These are phyloP conservation scores for Silene coronaria DNA, from an alignment of 179 eudicot species.

Conservation along the genomic window DNA sequence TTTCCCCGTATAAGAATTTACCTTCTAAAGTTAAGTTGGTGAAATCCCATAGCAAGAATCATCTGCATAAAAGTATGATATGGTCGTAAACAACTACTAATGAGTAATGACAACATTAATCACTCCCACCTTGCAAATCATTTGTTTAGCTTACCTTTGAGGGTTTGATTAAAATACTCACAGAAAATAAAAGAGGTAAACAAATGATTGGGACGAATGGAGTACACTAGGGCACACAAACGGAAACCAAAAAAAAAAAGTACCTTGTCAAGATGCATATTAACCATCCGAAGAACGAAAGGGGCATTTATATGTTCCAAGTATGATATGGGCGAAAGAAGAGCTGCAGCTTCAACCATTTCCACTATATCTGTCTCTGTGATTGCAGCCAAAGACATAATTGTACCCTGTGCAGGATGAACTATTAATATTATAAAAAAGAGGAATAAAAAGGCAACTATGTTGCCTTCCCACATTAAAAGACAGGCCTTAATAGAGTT, in stretches of 20 bases:
- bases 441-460: too few species aligned
- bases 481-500: background rate
- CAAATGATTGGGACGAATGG: too few species aligned
- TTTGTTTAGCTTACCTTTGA: too few species aligned
- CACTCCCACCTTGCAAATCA: background rate
- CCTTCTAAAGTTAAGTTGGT: conserved; percentile 43
- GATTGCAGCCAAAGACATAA: conserved; percentile 86
- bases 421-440: conserved; percentile 7
- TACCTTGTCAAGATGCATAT: conserved; percentile 83
- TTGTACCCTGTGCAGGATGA: conserved; percentile 62
- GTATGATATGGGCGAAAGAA: conserved; percentile 90
- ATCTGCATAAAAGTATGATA: conserved; percentile 36
- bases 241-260: background rate
- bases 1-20: background rate
- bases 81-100: conserved; percentile 3
- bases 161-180: too few species aligned
- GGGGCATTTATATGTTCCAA: conserved; percentile 70
- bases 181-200: too few species aligned
- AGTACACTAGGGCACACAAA: background rate
- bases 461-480: too few species aligned
- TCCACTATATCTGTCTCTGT: conserved; percentile 66
- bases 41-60: conserved; percentile 79
- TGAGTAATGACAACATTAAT: background rate
- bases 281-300: conserved; percentile 61
- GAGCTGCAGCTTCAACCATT: conserved; percentile 92